Evolutionary conservation across 306 rosid genomes (phyloP), one percentile per base, ranked within the genome.

Genomic region (Cicer chorassanicum): DNA sequence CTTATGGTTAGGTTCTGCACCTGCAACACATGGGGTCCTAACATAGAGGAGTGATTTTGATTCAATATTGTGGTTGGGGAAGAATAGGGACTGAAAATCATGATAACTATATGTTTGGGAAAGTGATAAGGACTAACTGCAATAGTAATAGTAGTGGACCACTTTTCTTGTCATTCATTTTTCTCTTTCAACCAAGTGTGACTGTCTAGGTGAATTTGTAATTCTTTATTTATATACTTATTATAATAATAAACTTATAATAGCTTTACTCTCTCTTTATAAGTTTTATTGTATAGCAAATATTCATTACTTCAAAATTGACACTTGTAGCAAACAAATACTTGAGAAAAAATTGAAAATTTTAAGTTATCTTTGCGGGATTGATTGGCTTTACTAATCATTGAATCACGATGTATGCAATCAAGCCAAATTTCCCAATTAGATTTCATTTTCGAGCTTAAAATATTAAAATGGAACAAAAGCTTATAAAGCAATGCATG

Each of bases 21-120:
- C 53, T 72, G 73, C 66, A 61, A 74, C 77, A 70, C 64, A 81
- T 81, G 85, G 85, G 85, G 81, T 71, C 82, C 71, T 45, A 82
- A 65, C 65, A 64, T 45, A 4, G 6, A 73, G 76, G 73, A 68
- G 77, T 61, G 68, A 70, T 16, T 9, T 34, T 9, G 14, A 5
- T 62, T 13, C 1, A 42, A 76, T 70, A 65, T 13, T 82, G 79
- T 82, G 81, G 85, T 63, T 76, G 81, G 85, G 81, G 70, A 7
- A 39, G 54, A 56, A 57, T 36, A 39, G 68, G 70, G 80, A 80
- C 19, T 51, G 76, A 61, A 62, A 68, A 64, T 67, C 49, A 80
- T 66, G 75, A 69, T 29, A 68, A 51, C 29, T 10, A 74, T 50
- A 43, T 43, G 43, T 57, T 57, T 74, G 50, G 61, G 70, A 57